Conservation (phyloP, 2,329 filamentous ascomycete genomes). For the Myriosclerotinia duriaeana region DNA sequence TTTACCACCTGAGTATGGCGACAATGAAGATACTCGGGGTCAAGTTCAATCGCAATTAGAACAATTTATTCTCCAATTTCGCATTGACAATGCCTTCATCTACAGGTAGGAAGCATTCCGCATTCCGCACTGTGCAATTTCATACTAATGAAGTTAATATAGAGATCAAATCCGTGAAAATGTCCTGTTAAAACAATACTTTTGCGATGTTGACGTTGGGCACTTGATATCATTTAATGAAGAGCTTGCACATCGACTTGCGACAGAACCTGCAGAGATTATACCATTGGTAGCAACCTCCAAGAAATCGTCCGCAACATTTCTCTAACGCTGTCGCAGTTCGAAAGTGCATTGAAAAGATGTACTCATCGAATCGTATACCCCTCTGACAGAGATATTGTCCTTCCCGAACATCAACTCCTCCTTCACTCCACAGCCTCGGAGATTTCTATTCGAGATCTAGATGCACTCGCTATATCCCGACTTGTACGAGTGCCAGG, state of each 20-base stretch:
- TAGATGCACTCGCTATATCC: constrained; percentile 89
- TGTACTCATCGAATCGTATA: constrained; percentile 94
- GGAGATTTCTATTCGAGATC: constrained; percentile 87
- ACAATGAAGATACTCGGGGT: constrained; percentile 62
- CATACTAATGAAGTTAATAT: constrained; percentile 38
- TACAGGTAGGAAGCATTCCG: constrained; percentile 66
- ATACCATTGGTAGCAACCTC: constrained; percentile 74
- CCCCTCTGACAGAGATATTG: constrained; percentile 63
- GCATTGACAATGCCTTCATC: constrained; percentile 90
- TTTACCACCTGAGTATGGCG: constrained; percentile 65
- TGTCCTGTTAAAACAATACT: constrained; percentile 89
- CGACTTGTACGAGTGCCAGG: constrained; percentile 95
- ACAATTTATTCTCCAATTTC: constrained; percentile 89
- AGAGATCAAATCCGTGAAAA: constrained; percentile 97
- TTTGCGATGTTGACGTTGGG: constrained; percentile 92
- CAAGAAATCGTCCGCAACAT: neutral
- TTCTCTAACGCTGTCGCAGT: constrained; percentile 55
- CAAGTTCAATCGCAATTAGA: constrained; percentile 78
- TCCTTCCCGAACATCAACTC: constrained; percentile 87
- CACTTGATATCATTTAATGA: constrained; percentile 96
- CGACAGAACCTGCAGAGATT: constrained; percentile 85
- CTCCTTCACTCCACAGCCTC: constrained; percentile 90
- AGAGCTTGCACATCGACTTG: constrained; percentile 85
- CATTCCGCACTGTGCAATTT: neutral
- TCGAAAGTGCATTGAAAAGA: constrained; percentile 83